Percentiles rank a stretch among this genome's conserved stretches.
Evolutionary conservation across 345 rosid genomes (phyloP).

Genomic region (Limnanthes douglasii): DNA sequence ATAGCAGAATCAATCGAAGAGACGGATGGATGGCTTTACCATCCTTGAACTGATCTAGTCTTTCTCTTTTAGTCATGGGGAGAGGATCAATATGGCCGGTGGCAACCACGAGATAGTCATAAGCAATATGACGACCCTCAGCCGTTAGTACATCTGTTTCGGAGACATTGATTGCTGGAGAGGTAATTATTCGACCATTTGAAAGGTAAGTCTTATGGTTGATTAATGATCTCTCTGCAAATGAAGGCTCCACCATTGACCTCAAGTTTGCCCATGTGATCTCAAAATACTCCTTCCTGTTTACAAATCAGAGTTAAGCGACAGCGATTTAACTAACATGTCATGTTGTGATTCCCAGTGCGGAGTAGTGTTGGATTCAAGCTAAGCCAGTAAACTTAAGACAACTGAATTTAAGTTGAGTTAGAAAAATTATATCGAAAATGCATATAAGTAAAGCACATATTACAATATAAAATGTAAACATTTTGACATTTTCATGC

Average conservation of each 20-base stretch:
- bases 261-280: constrained; percentile 76
- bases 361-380: too few relatives aligned
- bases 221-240: constrained; percentile 53
- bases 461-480: too few relatives aligned
- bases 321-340: too few relatives aligned
- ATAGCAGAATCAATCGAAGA: background rate
- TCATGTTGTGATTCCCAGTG: too few relatives aligned
- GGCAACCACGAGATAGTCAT: constrained; percentile 77
- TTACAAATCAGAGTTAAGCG: too few relatives aligned
- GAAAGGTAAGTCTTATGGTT: constrained; percentile 52
- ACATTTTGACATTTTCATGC: too few relatives aligned
- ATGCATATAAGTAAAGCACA: too few relatives aligned
- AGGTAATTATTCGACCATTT: constrained; percentile 40
- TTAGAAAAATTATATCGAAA: too few relatives aligned
- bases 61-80: constrained; percentile 39
- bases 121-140: constrained; percentile 26
- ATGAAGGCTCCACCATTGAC: constrained; percentile 71
- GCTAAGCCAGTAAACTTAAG: too few relatives aligned
- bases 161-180: constrained; percentile 40
- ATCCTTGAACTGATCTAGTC: constrained; percentile 31
- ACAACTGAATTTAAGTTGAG: too few relatives aligned
- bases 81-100: constrained; percentile 51
- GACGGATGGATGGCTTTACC: constrained; percentile 19
- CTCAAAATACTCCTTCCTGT: constrained; percentile 96
- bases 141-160: constrained; percentile 42